Conservation (phyloP, 1,139 yeast genomes). For the Meyerozyma smithsonii region DNA sequence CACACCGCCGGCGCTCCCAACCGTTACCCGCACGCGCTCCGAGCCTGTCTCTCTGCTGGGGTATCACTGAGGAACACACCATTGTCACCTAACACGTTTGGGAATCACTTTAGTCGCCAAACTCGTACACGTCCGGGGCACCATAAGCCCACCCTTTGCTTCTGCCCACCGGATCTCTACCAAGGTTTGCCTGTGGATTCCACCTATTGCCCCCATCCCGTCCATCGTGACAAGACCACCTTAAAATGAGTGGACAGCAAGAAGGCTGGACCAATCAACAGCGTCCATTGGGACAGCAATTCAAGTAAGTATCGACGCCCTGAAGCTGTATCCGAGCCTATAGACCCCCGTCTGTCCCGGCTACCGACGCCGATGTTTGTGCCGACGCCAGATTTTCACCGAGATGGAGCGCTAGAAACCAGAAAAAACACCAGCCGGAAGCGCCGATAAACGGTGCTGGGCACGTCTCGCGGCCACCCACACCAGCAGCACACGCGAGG, state of each 20-base stretch:
- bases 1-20: neutral
- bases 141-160: neutral
- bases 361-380: neutral
- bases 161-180: neutral
- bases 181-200: neutral
- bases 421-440: no score
- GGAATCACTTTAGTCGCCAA: neutral
- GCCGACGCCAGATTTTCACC: neutral
- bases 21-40: constrained; percentile 2
- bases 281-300: constrained; percentile 43
- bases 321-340: neutral
- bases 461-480: neutral
- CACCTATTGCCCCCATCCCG: neutral
- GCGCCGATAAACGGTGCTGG: neutral
- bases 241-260: constrained; percentile 34
- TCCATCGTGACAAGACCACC: neutral
- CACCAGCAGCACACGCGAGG: no score
- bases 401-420: no score
- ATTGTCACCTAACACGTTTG: neutral
- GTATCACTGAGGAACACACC: neutral
- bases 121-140: neutral
- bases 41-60: constrained; percentile 2
- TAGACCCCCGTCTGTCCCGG: neutral
- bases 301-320: constrained; percentile 33
- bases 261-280: constrained; percentile 45